A percentile compares a stretch with the other conserved stretches of the same genome.
Conservation (phyloP, 2,329 filamentous ascomycete genomes). For the Fusarium palustre region DNA sequence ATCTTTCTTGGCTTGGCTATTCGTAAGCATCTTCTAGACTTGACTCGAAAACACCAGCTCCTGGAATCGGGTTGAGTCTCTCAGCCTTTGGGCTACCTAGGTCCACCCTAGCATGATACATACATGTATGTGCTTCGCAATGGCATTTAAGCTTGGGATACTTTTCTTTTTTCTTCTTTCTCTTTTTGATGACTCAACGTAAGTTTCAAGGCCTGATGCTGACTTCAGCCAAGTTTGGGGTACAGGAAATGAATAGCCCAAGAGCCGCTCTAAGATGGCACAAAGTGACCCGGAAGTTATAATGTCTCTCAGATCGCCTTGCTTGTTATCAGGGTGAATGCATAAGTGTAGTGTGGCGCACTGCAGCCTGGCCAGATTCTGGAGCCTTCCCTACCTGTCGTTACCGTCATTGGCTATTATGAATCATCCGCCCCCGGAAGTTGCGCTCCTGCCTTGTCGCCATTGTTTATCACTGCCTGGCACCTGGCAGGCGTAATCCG, state of each 20-base stretch:
- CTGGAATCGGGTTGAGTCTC: conserved; percentile 30
- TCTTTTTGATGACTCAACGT: too few species aligned
- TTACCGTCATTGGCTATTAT: conserved; percentile 49
- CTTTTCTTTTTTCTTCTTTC: too few species aligned
- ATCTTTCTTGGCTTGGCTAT: background rate
- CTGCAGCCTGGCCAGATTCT: conserved; percentile 50
- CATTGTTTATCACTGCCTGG: conserved; percentile 35
- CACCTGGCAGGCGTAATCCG: conserved; percentile 45
- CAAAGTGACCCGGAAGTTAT: background rate
- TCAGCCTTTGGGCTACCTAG: conserved; percentile 10
- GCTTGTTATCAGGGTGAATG: background rate
- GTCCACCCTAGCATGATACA: conserved; percentile 22
- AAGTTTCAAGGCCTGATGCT: too few species aligned
- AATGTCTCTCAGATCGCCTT: background rate
- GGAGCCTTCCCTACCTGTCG: conserved; percentile 52
- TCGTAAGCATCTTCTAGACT: conserved; percentile 24
- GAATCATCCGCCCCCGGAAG: conserved; percentile 52
- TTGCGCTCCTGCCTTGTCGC: conserved; percentile 41
- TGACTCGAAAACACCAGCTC: conserved; percentile 27
- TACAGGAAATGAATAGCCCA: background rate
- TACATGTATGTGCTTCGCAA: conserved; percentile 29
- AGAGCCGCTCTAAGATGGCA: background rate
- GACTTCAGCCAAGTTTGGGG: background rate
- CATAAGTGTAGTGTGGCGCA: conserved; percentile 41
- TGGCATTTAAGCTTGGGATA: background rate